phyloP scores from a whole-genome alignment of 164 flowering plant species.

The Vitis vinifera region ASM3070453v1 NC_081814.1:8445001-8445500 shows the following conservation, averaged over 20 bases:
- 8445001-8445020: not conserved
- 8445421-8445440: no score
- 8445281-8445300: not conserved
- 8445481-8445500: no score
- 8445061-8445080: conserved; percentile 51
- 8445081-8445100: conserved; percentile 44
- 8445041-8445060: conserved; percentile 37
- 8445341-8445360: no score
- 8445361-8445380: no score
- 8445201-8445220: conserved; percentile 17
- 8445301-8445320: no score
- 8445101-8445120: conserved; percentile 25
- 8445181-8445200: conserved; percentile 18
- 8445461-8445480: no score
- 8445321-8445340: no score
- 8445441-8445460: no score
- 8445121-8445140: not conserved
- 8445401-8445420: no score
- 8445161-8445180: not conserved
- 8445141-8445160: not conserved
- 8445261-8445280: conserved; percentile 13
- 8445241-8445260: not conserved
- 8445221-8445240: conserved; percentile 25
- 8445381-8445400: no score
- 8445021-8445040: conserved; percentile 74